Percentiles rank a stretch among this genome's conserved stretches.
phyloP scores from a whole-genome alignment of 202 grass and related monocot genomes.

The Musa balbisiana region DNA sequence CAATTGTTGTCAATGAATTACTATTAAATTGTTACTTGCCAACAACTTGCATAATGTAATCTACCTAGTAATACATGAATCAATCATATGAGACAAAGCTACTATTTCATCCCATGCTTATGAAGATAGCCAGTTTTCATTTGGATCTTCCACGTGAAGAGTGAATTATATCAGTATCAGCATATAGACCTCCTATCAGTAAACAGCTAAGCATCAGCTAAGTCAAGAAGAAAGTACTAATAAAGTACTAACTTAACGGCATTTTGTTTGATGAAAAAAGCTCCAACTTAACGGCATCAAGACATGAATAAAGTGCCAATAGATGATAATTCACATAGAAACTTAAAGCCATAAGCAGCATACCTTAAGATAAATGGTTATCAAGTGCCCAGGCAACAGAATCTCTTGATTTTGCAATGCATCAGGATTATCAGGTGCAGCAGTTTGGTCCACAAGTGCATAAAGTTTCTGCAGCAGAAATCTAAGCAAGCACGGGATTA shows the following conservation, averaged over 20 bases:
- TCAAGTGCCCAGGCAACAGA: conserved; percentile 80
- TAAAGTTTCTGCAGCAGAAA: conserved; percentile 99
- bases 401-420: conserved; percentile 93
- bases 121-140: no score
- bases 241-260: no score
- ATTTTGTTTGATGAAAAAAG: not conserved
- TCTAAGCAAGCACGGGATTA: conserved; percentile 39
- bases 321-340: not conserved
- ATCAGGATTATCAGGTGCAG: conserved; percentile 80
- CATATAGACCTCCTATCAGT: no score
- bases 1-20: not conserved
- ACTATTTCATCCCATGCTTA: no score
- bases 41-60: not conserved
- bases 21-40: not conserved
- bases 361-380: conserved; percentile 89
- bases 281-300: not conserved
- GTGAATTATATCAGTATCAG: no score
- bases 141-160: no score
- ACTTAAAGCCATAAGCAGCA: conserved; percentile 1
- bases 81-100: not conserved
- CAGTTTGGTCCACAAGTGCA: conserved; percentile 89
- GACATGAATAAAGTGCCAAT: not conserved
- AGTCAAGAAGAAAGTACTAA: no score
- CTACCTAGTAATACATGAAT: not conserved
- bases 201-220: no score